phyloP scores from a whole-genome alignment of 768 basidiomycete genomes.

The Bullera alba region DNA sequence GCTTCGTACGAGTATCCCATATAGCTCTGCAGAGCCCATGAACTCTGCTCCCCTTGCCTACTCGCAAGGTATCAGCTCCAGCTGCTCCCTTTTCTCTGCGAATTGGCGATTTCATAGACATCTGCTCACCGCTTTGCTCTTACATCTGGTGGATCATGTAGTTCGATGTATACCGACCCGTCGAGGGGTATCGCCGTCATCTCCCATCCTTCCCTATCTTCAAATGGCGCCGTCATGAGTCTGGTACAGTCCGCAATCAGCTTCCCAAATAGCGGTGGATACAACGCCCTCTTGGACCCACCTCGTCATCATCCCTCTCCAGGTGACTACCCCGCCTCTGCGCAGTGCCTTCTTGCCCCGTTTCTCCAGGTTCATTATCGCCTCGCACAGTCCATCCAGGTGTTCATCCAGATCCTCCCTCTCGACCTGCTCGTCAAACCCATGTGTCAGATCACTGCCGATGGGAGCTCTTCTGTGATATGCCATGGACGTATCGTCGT shows the following conservation, averaged over 20 bases:
- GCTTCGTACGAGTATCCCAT: constrained; percentile 45
- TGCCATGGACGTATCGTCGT: constrained; percentile 35
- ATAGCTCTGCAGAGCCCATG: constrained; percentile 31
- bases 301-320: constrained; percentile 47
- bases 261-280: not conserved
- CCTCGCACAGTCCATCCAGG: constrained; percentile 42
- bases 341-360: constrained; percentile 14
- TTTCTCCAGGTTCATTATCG: constrained; percentile 12
- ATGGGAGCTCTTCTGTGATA: constrained; percentile 36
- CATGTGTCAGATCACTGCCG: constrained; percentile 39
- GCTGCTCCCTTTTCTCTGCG: not conserved
- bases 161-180: constrained; percentile 44
- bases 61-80: not conserved
- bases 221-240: constrained; percentile 44
- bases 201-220: constrained; percentile 43
- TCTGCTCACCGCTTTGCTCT: constrained; percentile 19
- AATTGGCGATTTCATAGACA: not conserved
- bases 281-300: no score
- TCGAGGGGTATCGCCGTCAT: constrained; percentile 42
- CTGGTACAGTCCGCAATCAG: constrained; percentile 11
- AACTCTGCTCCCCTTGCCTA: constrained; percentile 26
- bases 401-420: constrained; percentile 39
- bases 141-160: constrained; percentile 31
- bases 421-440: constrained; percentile 37
- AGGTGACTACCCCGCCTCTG: constrained; percentile 40